Percentiles rank a stretch among this genome's conserved stretches.
phyloP scores from a whole-genome alignment of 352 stramenopile species.

The Phytophthora pseudosyringae region DNA sequence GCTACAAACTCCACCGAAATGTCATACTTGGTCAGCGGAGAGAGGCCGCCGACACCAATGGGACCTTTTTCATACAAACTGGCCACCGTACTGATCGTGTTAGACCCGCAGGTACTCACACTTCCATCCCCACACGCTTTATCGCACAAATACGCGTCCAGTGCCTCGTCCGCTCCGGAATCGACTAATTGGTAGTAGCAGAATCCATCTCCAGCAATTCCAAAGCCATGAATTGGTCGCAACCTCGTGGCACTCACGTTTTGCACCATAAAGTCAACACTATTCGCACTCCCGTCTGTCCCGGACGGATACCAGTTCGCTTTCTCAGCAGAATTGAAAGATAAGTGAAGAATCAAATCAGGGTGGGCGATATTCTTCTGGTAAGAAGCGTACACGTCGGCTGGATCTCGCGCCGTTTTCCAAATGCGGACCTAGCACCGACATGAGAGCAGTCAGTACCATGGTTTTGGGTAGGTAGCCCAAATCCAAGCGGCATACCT shows the following conservation, averaged over 20 bases:
- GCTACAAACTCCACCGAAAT: constrained; percentile 40
- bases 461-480: background rate
- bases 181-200: constrained; percentile 52
- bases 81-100: constrained; percentile 17
- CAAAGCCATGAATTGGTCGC: constrained; percentile 30
- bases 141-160: constrained; percentile 21
- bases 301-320: constrained; percentile 28
- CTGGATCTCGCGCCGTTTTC: constrained; percentile 24
- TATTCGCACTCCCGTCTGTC: constrained; percentile 35
- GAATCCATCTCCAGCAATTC: constrained; percentile 29
- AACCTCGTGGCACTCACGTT: constrained; percentile 23
- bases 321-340: constrained; percentile 35
- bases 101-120: constrained; percentile 27
- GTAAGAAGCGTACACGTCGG: constrained; percentile 28
- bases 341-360: constrained; percentile 41
- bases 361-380: constrained; percentile 24
- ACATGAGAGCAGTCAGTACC: background rate
- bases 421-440: constrained; percentile 44
- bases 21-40: constrained; percentile 41
- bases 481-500: constrained; percentile 33
- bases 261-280: constrained; percentile 51
- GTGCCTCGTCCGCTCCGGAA: background rate
- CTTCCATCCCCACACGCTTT: constrained; percentile 26
- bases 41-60: constrained; percentile 45
- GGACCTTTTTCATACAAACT: constrained; percentile 42